Base-by-base conservation (phyloP, 2,329 filamentous ascomycete species). In the Xylariaceae sp. region DNA sequence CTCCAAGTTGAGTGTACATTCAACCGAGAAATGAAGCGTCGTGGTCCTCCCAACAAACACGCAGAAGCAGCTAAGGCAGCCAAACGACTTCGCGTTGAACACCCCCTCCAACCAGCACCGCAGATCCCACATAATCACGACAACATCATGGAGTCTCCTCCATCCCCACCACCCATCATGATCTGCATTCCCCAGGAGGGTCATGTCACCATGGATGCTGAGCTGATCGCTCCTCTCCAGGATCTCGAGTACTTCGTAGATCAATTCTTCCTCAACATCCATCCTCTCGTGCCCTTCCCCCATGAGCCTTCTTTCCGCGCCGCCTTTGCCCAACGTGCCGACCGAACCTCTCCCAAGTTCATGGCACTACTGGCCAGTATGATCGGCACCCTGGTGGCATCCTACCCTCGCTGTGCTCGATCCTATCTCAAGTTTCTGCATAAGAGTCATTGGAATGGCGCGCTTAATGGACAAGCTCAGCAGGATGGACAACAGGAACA, bases 181-280 rank as follows among this genome's bases (percentile, higher is more conserved):
- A 58, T 60, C 2, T n/a, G n/a, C n/a, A n/a, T n/a, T n/a, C n/a
- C n/a, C n/a, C 48, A 70, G 14, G 66, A 67, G 12, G 57, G 59
- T 2, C 62, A 64, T n/a, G 59, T 57, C 22, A 61, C 66, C n/a
- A 60, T 81, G 12, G 77, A 80, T 48, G 79, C 83, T 38, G 86
- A 91, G 60, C 72, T 78, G 2, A 89, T 91, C 50, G 86, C 84
- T 33, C 83, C 86, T 0, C 73, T 84, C 64, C 76, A 79, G 6
- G 80, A 84, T 10, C 69, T 91, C 42, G 76, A 85, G 56, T 74
- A 84, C 2, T 72, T 90, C 14, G 78, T 91, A 46, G 84, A 90
- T 62, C 86, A 91, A 67, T 91, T 88, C 73, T 91, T 90, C 67
- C 88, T 83, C 16, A 89, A 89, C 62, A 84, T 90, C 42, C 85